Percentiles rank a stretch among this genome's conserved stretches.
Evolutionary conservation across 2,329 filamentous ascomycete species (phyloP).

Genomic region (Fusarium sp.): DNA sequence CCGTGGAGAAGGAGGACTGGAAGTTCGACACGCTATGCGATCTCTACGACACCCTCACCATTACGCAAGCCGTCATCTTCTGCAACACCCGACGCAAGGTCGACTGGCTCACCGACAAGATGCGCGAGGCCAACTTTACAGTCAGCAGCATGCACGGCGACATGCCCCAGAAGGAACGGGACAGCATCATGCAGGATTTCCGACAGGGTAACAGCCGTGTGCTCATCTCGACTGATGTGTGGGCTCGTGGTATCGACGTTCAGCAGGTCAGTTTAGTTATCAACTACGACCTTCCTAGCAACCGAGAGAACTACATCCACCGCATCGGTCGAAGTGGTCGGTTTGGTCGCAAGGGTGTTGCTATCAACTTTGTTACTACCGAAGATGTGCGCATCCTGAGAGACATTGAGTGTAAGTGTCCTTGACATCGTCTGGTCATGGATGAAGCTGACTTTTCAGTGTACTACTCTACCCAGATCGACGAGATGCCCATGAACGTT

Average conservation of each 20-base stretch:
- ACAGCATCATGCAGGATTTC: conserved; percentile 99
- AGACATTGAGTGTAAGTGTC: conserved; percentile 87
- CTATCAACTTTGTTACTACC: conserved; percentile 99
- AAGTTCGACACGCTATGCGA: conserved; percentile 99
- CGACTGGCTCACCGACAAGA: conserved; percentile 99
- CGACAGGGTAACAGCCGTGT: conserved; percentile 95
- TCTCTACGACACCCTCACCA: conserved; percentile 97
- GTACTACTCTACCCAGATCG: conserved; percentile 96
- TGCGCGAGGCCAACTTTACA: conserved; percentile 98
- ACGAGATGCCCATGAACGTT: conserved; percentile 99
- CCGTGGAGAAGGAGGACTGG: conserved; percentile 99
- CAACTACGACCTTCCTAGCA: conserved; percentile 98
- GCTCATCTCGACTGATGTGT: conserved; percentile 95
- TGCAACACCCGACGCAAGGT: conserved; percentile 99
- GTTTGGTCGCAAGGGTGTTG: conserved; percentile 97
- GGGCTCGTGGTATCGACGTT: conserved; percentile 98
- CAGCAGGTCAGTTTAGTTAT: conserved; percentile 98
- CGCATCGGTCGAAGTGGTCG: conserved; percentile 94
- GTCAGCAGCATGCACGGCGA: conserved; percentile 99
- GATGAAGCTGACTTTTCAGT: conserved; percentile 60
- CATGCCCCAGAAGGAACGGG: conserved; percentile 97
- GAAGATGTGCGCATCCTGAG: conserved; percentile 97
- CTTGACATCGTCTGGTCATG: not conserved
- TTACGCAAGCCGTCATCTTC: conserved; percentile 99
- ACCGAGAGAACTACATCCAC: conserved; percentile 99